phyloP scores from a whole-genome alignment of 495 filamentous ascomycete genomes.

The Mytilinidion resinicola region DNA sequence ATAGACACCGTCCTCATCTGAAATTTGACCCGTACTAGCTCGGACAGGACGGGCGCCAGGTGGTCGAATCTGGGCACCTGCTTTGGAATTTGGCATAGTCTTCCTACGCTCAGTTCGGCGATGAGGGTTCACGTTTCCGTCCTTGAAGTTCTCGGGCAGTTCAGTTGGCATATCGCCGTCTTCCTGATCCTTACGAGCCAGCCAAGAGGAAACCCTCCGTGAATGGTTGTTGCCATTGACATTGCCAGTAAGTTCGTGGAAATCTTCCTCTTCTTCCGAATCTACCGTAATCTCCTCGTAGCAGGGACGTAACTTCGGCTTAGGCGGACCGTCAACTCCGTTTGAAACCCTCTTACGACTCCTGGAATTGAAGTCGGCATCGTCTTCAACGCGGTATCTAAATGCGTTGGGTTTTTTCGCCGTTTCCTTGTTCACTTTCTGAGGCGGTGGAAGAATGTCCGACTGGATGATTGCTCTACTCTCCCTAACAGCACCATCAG shows the following conservation, averaged over 20 bases:
- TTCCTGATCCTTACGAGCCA: constrained; percentile 23
- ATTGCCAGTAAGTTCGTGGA: constrained; percentile 14
- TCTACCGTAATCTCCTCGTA: constrained; percentile 30
- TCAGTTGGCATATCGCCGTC: constrained; percentile 27
- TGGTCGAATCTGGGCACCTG: constrained; percentile 14
- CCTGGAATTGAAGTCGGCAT: constrained; percentile 23
- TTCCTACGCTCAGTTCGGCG: constrained; percentile 14
- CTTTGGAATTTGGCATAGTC: constrained; percentile 16
- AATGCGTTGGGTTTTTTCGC: constrained; percentile 21
- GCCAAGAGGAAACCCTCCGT: constrained; percentile 25
- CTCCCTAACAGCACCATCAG: constrained; percentile 7
- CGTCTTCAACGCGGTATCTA: constrained; percentile 28
- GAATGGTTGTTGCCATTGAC: background rate
- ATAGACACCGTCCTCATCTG: constrained; percentile 13
- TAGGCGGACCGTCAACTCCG: background rate
- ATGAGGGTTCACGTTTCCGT: constrained; percentile 20
- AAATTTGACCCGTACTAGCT: constrained; percentile 20
- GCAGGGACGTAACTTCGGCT: background rate
- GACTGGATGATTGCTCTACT: constrained; percentile 25
- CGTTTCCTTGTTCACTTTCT: constrained; percentile 2
- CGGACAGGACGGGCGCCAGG: constrained; percentile 4
- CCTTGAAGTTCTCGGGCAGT: constrained; percentile 28
- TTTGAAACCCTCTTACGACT: constrained; percentile 8
- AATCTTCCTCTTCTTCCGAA: constrained; percentile 23
- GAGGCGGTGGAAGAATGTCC: constrained; percentile 20